These are phyloP conservation scores for Cutaneotrichosporon sp. DNA, from an alignment of 1,284 basidiomycete genomes.

Conservation along the genomic window DNA sequence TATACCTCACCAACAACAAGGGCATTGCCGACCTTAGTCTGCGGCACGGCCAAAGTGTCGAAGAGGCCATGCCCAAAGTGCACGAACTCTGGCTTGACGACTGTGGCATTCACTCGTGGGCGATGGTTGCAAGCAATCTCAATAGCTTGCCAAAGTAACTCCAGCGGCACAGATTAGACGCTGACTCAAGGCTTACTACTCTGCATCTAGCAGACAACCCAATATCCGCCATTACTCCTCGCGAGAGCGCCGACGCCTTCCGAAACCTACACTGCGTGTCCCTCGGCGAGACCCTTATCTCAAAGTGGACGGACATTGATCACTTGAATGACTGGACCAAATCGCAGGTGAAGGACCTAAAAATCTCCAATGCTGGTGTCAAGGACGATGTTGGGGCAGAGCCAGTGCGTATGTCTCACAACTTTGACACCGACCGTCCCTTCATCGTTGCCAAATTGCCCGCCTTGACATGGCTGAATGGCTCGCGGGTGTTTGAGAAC, in stretches of 20 bases:
- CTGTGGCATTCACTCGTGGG: constrained; percentile 64
- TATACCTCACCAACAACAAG: constrained; percentile 74
- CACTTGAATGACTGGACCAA: constrained; percentile 51
- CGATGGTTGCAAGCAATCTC: constrained; percentile 53
- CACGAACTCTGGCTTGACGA: constrained; percentile 66
- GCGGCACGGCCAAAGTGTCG: background rate
- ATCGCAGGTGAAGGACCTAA: constrained; percentile 11
- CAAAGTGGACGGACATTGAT: constrained; percentile 65
- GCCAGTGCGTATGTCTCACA: constrained; percentile 13
- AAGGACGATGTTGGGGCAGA: background rate
- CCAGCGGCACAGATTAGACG: background rate
- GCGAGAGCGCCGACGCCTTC: constrained; percentile 18
- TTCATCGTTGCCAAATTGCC: constrained; percentile 68
- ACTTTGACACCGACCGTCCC: constrained; percentile 47
- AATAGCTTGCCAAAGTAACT: constrained; percentile 55
- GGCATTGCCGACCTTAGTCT: background rate
- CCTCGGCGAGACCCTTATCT: constrained; percentile 54
- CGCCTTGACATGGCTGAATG: constrained; percentile 54
- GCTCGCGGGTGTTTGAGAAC: too few relatives aligned
- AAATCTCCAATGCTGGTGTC: constrained; percentile 13
- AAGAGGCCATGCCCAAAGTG: constrained; percentile 42
- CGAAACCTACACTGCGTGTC: constrained; percentile 53
- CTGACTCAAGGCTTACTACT: constrained; percentile 50
- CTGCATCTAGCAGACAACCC: constrained; percentile 66
- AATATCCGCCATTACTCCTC: constrained; percentile 54